Conservation (phyloP, 441 rosid genomes). For the Gossypium gossypioides region DNA sequence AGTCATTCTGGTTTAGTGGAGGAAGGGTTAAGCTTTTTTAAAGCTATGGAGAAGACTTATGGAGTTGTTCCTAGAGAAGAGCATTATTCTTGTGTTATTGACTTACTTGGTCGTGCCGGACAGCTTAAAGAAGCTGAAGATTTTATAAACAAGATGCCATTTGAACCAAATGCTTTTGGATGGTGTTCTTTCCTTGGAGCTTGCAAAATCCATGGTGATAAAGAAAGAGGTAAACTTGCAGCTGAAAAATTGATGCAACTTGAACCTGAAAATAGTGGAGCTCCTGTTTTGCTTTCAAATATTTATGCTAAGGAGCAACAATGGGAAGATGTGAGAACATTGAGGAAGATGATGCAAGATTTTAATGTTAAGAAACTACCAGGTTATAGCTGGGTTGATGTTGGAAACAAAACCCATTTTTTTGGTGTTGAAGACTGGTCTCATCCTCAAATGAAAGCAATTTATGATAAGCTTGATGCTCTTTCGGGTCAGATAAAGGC, state of each 20-base stretch:
- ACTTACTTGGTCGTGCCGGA: slow-evolving; percentile 31
- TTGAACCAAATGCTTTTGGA: slow-evolving; percentile 25
- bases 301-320: slow-evolving; percentile 23
- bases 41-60: slow-evolving; percentile 24
- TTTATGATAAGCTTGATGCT: slow-evolving; percentile 14
- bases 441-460: slow-evolving; percentile 20
- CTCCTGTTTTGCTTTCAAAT: slow-evolving; percentile 27
- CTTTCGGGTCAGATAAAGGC: slow-evolving; percentile 14
- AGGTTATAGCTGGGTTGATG: slow-evolving; percentile 30
- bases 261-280: slow-evolving; percentile 29
- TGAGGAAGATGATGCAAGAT: slow-evolving; percentile 28
- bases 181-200: slow-evolving; percentile 35
- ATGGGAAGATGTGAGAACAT: slow-evolving; percentile 21
- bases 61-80: slow-evolving; percentile 24
- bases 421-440: slow-evolving; percentile 27
- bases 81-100: slow-evolving; percentile 32
- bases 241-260: slow-evolving; percentile 21
- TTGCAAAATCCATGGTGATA: slow-evolving; percentile 26
- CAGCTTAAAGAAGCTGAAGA: slow-evolving; percentile 24
- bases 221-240: slow-evolving; percentile 24
- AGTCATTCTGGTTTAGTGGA: slow-evolving; percentile 34
- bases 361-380: slow-evolving; percentile 29
- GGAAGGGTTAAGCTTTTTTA: slow-evolving; percentile 22
- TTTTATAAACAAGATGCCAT: slow-evolving; percentile 24
- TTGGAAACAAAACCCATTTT: slow-evolving; percentile 20